These are phyloP conservation scores for Neonectria punicea DNA, from an alignment of 2,329 filamentous ascomycete species.

Conservation along the genomic window DNA sequence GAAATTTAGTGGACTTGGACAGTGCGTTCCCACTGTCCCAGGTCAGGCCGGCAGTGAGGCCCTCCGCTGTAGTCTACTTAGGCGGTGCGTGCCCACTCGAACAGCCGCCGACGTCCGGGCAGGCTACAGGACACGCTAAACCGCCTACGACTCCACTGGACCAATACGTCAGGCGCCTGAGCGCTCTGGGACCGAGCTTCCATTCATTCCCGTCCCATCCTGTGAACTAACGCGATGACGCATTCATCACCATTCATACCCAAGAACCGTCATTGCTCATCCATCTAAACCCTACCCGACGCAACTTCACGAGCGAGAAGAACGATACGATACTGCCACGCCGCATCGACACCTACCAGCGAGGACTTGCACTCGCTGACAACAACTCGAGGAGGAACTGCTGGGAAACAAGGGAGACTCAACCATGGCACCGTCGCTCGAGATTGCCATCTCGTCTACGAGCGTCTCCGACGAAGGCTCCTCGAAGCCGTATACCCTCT, in stretches of 20 bases:
- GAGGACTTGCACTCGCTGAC: neutral
- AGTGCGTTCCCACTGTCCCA: constrained; percentile 9
- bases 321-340: neutral
- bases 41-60: neutral
- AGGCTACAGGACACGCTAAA: constrained; percentile 17
- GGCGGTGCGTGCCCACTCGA: constrained; percentile 10
- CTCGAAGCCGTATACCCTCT: constrained; percentile 77
- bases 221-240: constrained; percentile 28
- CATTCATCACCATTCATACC: constrained; percentile 29
- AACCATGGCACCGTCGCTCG: constrained; percentile 71
- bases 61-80: neutral
- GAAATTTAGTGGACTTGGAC: constrained; percentile 5
- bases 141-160: constrained; percentile 16
- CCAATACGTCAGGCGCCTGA: constrained; percentile 24
- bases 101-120: constrained; percentile 1
- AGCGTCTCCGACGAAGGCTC: constrained; percentile 62
- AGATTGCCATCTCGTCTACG: constrained; percentile 75
- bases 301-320: neutral
- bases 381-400: neutral
- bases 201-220: neutral
- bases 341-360: neutral
- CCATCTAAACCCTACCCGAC: constrained; percentile 4
- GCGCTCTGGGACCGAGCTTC: constrained; percentile 7
- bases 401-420: constrained; percentile 17
- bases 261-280: constrained; percentile 10